These are phyloP conservation scores for Anthracocystis panici-leucophaei DNA, from an alignment of 1,284 basidiomycete genomes.

Conservation along the genomic window DNA sequence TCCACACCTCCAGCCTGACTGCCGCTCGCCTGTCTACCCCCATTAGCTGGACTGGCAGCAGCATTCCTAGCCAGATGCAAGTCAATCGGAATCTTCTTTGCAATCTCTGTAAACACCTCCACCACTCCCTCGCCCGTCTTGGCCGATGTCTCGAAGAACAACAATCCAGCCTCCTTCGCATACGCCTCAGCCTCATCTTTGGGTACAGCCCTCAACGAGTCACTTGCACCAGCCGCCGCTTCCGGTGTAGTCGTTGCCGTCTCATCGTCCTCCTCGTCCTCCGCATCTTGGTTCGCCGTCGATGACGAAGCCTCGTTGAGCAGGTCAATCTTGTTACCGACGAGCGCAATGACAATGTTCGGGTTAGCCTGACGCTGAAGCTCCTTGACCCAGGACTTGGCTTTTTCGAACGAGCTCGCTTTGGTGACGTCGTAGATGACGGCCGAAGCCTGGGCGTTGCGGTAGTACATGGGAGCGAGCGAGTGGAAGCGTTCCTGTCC, in stretches of 20 bases:
- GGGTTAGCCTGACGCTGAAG: constrained; percentile 98
- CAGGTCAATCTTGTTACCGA: constrained; percentile 78
- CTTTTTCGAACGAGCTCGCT: constrained; percentile 90
- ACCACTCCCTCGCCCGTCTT: constrained; percentile 97
- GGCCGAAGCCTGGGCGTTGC: constrained; percentile 97
- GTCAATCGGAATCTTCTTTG: constrained; percentile 66
- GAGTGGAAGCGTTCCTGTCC: constrained; percentile 95
- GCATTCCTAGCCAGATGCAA: constrained; percentile 54
- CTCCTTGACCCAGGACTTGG: constrained; percentile 99
- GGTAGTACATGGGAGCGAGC: constrained; percentile 96
- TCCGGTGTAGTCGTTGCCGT: constrained; percentile 72
- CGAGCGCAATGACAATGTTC: constrained; percentile 87
- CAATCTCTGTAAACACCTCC: constrained; percentile 91
- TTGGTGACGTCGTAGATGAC: constrained; percentile 98
- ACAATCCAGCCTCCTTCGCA: constrained; percentile 87
- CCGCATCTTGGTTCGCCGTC: constrained; percentile 26
- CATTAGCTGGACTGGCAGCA: constrained; percentile 28
- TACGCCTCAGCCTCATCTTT: constrained; percentile 93
- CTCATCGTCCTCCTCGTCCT: constrained; percentile 55
- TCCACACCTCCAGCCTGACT: constrained; percentile 48
- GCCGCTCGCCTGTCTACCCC: constrained; percentile 42
- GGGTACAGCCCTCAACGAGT: constrained; percentile 60
- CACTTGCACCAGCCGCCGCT: constrained; percentile 17
- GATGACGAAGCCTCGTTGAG: constrained; percentile 76
- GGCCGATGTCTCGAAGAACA: constrained; percentile 98